These are phyloP conservation scores for grape (Vitis vinifera) DNA, from an alignment of 164 flowering plant genomes.

Conservation along the genomic window ASM3070453v1 NC_081822.1:22632001-22632500, in stretches of 20 bases:
- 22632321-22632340: neutral
- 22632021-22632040: too few relatives aligned
- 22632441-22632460: neutral
- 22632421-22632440: neutral
- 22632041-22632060: too few relatives aligned
- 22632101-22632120: neutral
- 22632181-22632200: constrained; percentile 9
- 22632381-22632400: constrained; percentile 96
- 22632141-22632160: neutral
- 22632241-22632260: neutral
- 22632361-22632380: constrained; percentile 89
- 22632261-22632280: neutral
- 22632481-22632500: too few relatives aligned
- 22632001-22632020: too few relatives aligned
- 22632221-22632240: too few relatives aligned
- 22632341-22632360: constrained; percentile 81
- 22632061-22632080: too few relatives aligned
- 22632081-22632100: too few relatives aligned
- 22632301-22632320: neutral
- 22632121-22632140: neutral
- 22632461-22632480: neutral
- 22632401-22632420: neutral
- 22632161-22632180: neutral
- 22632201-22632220: constrained; percentile 8
- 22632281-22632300: neutral